Evolutionary conservation across 495 filamentous ascomycete genomes (phyloP), one percentile per base, ranked within the genome.

Genomic region (Chaetomium fimeti): DNA sequence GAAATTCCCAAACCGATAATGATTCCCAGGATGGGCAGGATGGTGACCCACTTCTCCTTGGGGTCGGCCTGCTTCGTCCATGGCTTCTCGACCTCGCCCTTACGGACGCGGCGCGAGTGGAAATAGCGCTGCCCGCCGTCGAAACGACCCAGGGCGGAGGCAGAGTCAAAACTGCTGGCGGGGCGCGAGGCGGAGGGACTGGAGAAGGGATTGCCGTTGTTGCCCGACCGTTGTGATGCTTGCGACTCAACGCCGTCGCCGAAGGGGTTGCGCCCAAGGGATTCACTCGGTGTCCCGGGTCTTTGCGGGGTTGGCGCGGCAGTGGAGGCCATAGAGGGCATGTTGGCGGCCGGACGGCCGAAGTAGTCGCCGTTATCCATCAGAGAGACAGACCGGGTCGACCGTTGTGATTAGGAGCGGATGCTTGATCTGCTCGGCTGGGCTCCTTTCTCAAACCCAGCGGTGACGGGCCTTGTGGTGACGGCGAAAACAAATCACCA

Each of bases 31-130:
- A 91, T 68, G 4, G 89, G 89, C 36, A 93, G 83, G 61, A 93
- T 91, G 24, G 87, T 91, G 5, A 90, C 87, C 91, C 90, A 93
- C 78, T 91, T 92, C 81, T 92, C 88, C 71, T 83, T 87, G 5
- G 89, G 87, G 70, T 93, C 89, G 58, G 81, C 84, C 66, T 85
- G 83, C 22, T 78, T 73, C 38, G 85, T 70, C 89, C 90, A 93
- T 22, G 89, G 87, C 72, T 87, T 84, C 66, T 91, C 83, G 18
- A 88, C 73, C 45, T 89, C 84, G 45, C 84, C 88, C 72, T 90
- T 89, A 72, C 82, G 83, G 42, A 93, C 78, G 62, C 89, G 76
- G 48, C 90, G 78, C 15, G 90, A 92, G 73, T 88, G 88, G 74
- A 93, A 93, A 73, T 90, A 93, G 66, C 82, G 78, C 62, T 80